These are phyloP conservation scores for Amphichorda felina DNA, from an alignment of 2,329 filamentous ascomycete genomes.

Conservation along the genomic window DNA sequence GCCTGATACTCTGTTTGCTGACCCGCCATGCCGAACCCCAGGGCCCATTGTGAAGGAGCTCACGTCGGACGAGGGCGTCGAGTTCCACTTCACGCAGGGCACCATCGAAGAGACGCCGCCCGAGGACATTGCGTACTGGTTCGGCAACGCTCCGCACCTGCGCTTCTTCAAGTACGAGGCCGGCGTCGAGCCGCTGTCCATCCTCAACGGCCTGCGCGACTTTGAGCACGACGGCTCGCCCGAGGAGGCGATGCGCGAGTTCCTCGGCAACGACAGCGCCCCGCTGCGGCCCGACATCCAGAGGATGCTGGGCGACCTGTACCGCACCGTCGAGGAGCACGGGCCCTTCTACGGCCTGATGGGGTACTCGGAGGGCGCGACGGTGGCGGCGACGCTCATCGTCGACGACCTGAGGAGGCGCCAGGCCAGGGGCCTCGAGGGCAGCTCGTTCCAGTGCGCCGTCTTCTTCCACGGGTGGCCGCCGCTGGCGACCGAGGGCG, in stretches of 20 bases:
- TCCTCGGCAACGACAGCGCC: conserved; percentile 21
- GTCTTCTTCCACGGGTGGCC: conserved; percentile 40
- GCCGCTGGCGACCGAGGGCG: conserved; percentile 24
- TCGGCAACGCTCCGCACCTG: neutral
- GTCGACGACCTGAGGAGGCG: conserved; percentile 26
- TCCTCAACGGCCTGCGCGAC: conserved; percentile 38
- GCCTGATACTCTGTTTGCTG: neutral
- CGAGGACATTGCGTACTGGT: conserved; percentile 24
- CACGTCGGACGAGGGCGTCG: neutral
- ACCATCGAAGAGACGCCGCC: neutral
- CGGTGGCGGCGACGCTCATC: conserved; percentile 38
- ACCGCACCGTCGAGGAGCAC: neutral
- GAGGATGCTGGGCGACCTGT: neutral
- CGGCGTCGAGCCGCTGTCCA: conserved; percentile 23
- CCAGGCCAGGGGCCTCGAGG: neutral
- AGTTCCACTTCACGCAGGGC: neutral
- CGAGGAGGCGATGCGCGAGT: conserved; percentile 42
- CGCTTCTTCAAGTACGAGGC: conserved; percentile 38
- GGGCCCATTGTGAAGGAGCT: neutral
- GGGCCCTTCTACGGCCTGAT: conserved; percentile 30
- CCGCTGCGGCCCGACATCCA: neutral
- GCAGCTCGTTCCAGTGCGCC: conserved; percentile 25
- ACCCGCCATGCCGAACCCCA: neutral
- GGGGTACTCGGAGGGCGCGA: conserved; percentile 50
- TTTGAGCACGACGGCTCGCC: conserved; percentile 38